A percentile compares a stretch with the other conserved stretches of the same genome.
Conservation (phyloP, 2,329 filamentous ascomycete genomes). For the Fusarium aywerte region DNA sequence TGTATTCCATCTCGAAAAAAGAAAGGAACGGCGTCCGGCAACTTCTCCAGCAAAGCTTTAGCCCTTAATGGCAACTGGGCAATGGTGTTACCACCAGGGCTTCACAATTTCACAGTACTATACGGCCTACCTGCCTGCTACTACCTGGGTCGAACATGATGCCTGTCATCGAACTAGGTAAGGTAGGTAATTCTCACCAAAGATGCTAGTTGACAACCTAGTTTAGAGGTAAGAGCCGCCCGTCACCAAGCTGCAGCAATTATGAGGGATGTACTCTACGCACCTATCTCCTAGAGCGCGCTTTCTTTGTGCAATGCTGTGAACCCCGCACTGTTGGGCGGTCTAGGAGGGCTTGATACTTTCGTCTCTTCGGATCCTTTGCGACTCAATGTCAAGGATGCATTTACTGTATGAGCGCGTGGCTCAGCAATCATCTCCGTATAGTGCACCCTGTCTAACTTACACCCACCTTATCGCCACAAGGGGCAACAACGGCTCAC, state of each 20-base stretch:
- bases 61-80: constrained; percentile 34
- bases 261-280: not conserved
- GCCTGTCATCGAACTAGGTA: constrained; percentile 23
- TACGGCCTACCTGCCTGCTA: not conserved
- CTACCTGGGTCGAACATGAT: constrained; percentile 5
- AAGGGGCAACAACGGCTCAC: constrained; percentile 36
- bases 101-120: not conserved
- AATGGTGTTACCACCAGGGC: constrained; percentile 35
- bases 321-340: constrained; percentile 8
- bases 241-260: not conserved
- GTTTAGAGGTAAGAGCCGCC: constrained; percentile 21
- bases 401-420: constrained; percentile 39
- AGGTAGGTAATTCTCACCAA: constrained; percentile 22
- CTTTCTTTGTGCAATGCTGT: not conserved
- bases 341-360: constrained; percentile 35
- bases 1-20: constrained; percentile 33
- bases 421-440: constrained; percentile 36
- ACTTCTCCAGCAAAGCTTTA: constrained; percentile 41
- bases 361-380: constrained; percentile 26
- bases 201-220: constrained; percentile 24
- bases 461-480: constrained; percentile 39
- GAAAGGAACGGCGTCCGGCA: constrained; percentile 32
- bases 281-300: not conserved
- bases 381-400: constrained; percentile 22
- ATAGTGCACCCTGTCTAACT: constrained; percentile 36